Evolutionary conservation across 2,329 filamentous ascomycete genomes (phyloP).

Genomic region (Aspergillus cejpii): DNA sequence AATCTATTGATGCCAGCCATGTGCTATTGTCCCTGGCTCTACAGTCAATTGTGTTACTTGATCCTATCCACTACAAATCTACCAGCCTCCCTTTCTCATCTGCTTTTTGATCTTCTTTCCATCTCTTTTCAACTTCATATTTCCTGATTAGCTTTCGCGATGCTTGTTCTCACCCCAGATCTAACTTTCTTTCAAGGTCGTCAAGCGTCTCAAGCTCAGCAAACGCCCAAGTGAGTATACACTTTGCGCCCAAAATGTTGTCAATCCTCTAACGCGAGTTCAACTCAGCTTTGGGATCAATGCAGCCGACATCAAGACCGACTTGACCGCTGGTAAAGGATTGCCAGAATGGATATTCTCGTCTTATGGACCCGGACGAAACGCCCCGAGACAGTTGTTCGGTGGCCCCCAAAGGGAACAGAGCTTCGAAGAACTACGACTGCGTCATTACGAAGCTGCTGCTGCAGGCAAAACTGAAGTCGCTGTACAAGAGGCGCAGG

Average conservation of each 20-base stretch:
- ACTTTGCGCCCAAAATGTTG: conserved; percentile 7
- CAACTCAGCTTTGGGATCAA: conserved; percentile 51
- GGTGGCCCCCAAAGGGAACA: conserved; percentile 72
- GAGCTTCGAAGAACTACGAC: conserved; percentile 78
- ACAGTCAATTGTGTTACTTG: not conserved
- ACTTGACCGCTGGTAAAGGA: conserved; percentile 57
- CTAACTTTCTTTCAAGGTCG: conserved; percentile 18
- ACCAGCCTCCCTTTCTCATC: not conserved
- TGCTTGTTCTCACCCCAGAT: conserved; percentile 5
- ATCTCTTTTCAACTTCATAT: not conserved
- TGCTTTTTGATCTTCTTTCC: not conserved
- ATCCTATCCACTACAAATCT: not conserved
- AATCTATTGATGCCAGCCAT: not conserved
- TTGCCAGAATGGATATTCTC: conserved; percentile 80
- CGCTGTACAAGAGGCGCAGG: conserved; percentile 47
- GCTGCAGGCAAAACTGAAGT: conserved; percentile 54
- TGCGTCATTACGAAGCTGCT: conserved; percentile 61
- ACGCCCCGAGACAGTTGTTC: conserved; percentile 75
- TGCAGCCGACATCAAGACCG: conserved; percentile 55
- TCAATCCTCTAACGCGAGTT: too few relatives aligned
- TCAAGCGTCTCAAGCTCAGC: conserved; percentile 15
- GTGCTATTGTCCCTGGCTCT: not conserved
- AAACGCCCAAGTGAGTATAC: conserved; percentile 20
- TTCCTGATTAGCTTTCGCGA: not conserved
- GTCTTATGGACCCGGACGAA: conserved; percentile 69